Base-by-base conservation (phyloP, 805 yeast genomes). In the Myxozyma neotropica region DNA sequence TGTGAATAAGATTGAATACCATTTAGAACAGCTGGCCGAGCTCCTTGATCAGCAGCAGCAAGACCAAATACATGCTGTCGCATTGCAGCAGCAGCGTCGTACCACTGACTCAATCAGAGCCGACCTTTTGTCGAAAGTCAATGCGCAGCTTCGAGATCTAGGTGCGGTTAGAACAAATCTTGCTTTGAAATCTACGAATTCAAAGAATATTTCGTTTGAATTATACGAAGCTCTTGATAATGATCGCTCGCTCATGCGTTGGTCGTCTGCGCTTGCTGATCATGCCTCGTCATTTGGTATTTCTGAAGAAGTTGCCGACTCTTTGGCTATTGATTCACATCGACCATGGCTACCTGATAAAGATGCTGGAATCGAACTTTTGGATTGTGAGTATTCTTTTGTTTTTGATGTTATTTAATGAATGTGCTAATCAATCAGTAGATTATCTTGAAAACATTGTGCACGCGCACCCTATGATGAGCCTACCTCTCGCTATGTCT, bases 241-340 rank as follows among this genome's bases (percentile, higher is more conserved):
- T 35, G 49, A 47, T 15, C 21, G 29, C 7, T 17, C 50, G 21
- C 31, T 44, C 12, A 31, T 55, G 53, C 35, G 35, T 12, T 60
- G 64, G 64, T 35, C 64, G 19, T 21, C 40, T 40, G 64, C 46
- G 19, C 33, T 53, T 7, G 50, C 52, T 3, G 55, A 60, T n/a
- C 51, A 38, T 15, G 29, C 59, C 12, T 17, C 49, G 10, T 31
- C 59, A n/a, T 35, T 57, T 24, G 64, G 64, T 13, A 33, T 60
- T 21, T 60, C 64, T 15, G 64, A 60, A 26, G 61, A 60, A 35
- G 58, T 57, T 5, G 64, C 64, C 13, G 57, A 57, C 29, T 29
- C 29, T 8, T 49, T 60, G 12, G 64, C 53, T 27, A 53, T 60
- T 35, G 64, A 60, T 17, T 57, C 64, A 10, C 64, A 60, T 43